Base-by-base conservation (phyloP, 495 filamentous ascomycete genomes). In the Letharia lupina region DNA sequence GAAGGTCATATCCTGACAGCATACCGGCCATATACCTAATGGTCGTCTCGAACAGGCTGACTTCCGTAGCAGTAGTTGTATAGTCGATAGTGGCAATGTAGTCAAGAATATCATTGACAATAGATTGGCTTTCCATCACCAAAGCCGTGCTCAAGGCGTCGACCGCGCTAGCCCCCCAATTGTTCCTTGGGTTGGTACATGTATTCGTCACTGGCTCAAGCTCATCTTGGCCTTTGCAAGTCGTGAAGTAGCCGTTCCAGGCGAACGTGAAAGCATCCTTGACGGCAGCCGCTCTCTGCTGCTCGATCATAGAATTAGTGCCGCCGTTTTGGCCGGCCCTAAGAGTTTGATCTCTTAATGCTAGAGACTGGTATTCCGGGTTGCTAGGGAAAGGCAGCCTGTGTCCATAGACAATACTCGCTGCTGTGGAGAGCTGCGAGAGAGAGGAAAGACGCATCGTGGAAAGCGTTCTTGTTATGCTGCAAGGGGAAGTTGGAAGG, bases 31-130 rank as follows among this genome's bases (percentile, higher is more conserved):
- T 77, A 69, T 95, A 96, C 6, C 91, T 87, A 70, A 96, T 96
- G 4, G 90, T 95, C 4, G 91, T 96, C 76, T 96, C 91, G 66
- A 96, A 96, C 40, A 96, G 76, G 64, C 87, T 91, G 67, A 95
- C 85, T 42, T 65, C 44, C 18, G 77, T 77, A 10, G 74, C 75
- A 2, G 71, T 64, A 6, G 89, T 88, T 61, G 81, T 81, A 68
- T 90, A 96, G 75, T 96, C 78, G 68, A 95, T 84, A 0, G 73
- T 79, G 0, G 82, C 77, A 54, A 96, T 82, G 73, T 84, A 87
- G 31, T 88, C 78, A 6, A 95, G 71, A 57, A 94, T 91, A 41
- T 84, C 77, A 28, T 83, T 77, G 44, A 94, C 85, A 44, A 89
- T 84, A 47, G 87, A 80, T 23, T 78, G 76, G 33, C 90, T 81